Conservation (phyloP, 2,329 filamentous ascomycete genomes). For the Ophiocordyceps australis region DNA sequence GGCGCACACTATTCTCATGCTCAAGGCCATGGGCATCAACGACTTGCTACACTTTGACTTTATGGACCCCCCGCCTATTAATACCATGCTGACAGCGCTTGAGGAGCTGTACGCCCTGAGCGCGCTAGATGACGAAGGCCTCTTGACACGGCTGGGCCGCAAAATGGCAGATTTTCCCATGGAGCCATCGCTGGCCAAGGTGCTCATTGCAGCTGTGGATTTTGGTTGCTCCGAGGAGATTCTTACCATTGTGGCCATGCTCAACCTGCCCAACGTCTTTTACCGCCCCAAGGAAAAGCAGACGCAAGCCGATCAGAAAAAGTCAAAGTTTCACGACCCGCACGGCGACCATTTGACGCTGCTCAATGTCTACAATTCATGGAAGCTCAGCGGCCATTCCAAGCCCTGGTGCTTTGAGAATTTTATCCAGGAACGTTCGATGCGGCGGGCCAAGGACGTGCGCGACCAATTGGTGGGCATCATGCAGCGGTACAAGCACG, state of each 20-base stretch:
- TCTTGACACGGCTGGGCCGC: constrained; percentile 76
- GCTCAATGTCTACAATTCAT: constrained; percentile 93
- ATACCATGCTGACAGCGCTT: constrained; percentile 90
- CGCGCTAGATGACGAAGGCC: constrained; percentile 85
- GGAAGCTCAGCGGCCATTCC: constrained; percentile 70
- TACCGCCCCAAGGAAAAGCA: constrained; percentile 97
- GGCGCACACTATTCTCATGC: constrained; percentile 83
- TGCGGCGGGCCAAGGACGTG: constrained; percentile 81
- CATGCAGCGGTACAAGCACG: constrained; percentile 79
- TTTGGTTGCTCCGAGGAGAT: constrained; percentile 86
- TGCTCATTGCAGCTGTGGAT: constrained; percentile 74
- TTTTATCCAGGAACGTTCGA: constrained; percentile 83
- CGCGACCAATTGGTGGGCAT: constrained; percentile 83
- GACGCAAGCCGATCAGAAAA: constrained; percentile 89
- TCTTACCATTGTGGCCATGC: constrained; percentile 86
- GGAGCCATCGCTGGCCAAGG: constrained; percentile 83
- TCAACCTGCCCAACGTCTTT: constrained; percentile 74
- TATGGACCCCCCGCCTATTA: constrained; percentile 94
- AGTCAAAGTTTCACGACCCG: constrained; percentile 91
- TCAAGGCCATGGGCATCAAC: constrained; percentile 99
- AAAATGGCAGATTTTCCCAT: constrained; percentile 99
- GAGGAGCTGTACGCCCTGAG: constrained; percentile 89
- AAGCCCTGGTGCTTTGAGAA: constrained; percentile 95
- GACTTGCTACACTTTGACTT: constrained; percentile 95
- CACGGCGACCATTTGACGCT: constrained; percentile 88